Percentiles rank a stretch among this genome's conserved stretches.
Evolutionary conservation across 129 eudicot genomes (phyloP).

Genomic region (Flaveria trinervia): DNA sequence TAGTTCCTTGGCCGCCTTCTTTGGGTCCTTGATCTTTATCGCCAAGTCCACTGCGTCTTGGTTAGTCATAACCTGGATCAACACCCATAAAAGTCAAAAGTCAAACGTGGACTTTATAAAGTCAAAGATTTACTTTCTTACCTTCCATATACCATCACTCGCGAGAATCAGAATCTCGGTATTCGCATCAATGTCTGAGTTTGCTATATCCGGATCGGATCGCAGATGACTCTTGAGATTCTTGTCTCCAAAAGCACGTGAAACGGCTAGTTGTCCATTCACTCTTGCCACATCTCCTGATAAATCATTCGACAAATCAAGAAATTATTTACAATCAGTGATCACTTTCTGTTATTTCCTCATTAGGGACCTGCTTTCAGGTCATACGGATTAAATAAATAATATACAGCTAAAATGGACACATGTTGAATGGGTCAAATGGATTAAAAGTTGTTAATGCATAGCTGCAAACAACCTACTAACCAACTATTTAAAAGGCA

Average conservation of each 20-base stretch:
- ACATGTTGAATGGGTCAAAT: not conserved
- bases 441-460: not conserved
- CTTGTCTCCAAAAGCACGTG: conserved; percentile 93
- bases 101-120: conserved; percentile 4
- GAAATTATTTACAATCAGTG: not conserved
- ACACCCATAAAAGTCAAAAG: conserved; percentile 8
- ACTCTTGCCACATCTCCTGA: conserved; percentile 89
- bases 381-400: not conserved
- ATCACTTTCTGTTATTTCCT: not conserved
- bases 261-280: conserved; percentile 82
- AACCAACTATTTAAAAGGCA: not conserved
- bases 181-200: conserved; percentile 50
- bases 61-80: conserved; percentile 73
- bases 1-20: conserved; percentile 79
- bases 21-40: conserved; percentile 65
- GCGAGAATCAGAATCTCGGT: conserved; percentile 76
- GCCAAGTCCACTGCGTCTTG: conserved; percentile 81
- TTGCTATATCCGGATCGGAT: conserved; percentile 65
- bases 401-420: not conserved
- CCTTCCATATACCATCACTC: conserved; percentile 93
- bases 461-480: not conserved
- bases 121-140: conserved; percentile 23
- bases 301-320: conserved; percentile 12
- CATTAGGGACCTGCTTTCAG: too few species aligned
- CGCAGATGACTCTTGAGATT: conserved; percentile 72